These are phyloP conservation scores for Fermentozyma sake DNA, from an alignment of 1,139 yeast genomes.

Conservation along the genomic window DNA sequence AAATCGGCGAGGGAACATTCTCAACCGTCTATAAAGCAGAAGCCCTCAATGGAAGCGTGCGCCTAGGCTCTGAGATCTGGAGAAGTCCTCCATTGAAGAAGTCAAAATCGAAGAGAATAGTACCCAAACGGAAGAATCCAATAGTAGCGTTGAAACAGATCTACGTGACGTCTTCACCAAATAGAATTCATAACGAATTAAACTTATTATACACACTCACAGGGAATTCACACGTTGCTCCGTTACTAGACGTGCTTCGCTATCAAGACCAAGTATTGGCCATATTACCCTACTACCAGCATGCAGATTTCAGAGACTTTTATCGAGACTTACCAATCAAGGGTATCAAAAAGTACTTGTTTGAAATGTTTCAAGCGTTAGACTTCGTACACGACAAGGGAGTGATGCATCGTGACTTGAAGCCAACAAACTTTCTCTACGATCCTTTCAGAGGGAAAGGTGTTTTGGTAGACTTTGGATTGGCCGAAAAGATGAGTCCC, in stretches of 20 bases:
- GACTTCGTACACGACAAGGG: conserved; percentile 71
- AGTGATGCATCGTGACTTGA: conserved; percentile 84
- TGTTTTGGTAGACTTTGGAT: conserved; percentile 86
- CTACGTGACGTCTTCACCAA: conserved; percentile 93
- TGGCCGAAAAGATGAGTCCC: conserved; percentile 54
- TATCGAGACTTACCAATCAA: conserved; percentile 73
- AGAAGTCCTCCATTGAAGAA: conserved; percentile 41
- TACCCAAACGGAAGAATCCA: conserved; percentile 31
- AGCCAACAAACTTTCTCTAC: conserved; percentile 84
- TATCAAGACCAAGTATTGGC: conserved; percentile 90
- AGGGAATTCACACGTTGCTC: conserved; percentile 77
- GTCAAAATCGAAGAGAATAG: conserved; percentile 8
- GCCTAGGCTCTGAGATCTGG: conserved; percentile 40
- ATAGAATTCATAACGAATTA: conserved; percentile 82
- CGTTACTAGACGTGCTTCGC: conserved; percentile 81
- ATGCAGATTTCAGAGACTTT: conserved; percentile 84
- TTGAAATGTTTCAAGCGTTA: conserved; percentile 72
- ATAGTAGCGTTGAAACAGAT: conserved; percentile 89
- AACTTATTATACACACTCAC: conserved; percentile 64
- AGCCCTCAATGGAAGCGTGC: conserved; percentile 49
- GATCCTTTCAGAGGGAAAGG: conserved; percentile 75
- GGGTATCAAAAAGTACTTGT: conserved; percentile 78
- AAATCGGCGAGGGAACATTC: conserved; percentile 95
- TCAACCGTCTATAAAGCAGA: conserved; percentile 88
- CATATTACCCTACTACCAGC: conserved; percentile 86